phyloP scores from a whole-genome alignment of 169 alveolate genomes.

The Cryptosporidium parvum region DNA sequence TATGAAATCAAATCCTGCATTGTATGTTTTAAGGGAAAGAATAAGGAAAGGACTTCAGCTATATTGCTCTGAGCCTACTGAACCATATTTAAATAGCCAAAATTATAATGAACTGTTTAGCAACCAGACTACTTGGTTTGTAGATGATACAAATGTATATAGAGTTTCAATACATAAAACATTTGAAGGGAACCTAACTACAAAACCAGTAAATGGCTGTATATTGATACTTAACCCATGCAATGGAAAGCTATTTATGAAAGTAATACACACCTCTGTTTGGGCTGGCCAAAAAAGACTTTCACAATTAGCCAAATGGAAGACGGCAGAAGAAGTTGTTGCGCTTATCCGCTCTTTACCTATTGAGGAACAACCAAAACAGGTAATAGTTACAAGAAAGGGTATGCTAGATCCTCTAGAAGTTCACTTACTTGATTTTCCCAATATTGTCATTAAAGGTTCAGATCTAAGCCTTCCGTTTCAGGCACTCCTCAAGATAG shows the following conservation, averaged over 20 bases:
- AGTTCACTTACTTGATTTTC: constrained; percentile 99
- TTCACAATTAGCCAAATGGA: constrained; percentile 99
- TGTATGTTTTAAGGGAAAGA: constrained; percentile 99
- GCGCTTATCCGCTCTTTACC: constrained; percentile 99
- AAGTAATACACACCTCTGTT: constrained; percentile 99
- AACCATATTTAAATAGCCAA: constrained; percentile 98
- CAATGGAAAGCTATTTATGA: constrained; percentile 98
- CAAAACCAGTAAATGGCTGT: constrained; percentile 99
- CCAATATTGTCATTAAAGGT: constrained; percentile 99
- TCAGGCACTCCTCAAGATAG: constrained; percentile 97
- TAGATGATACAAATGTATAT: constrained; percentile 99
- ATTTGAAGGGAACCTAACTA: constrained; percentile 99
- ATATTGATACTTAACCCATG: constrained; percentile 99
- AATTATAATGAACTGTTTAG: constrained; percentile 99
- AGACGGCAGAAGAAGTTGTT: constrained; percentile 99
- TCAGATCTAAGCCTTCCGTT: constrained; percentile 98
- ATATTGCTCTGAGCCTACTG: constrained; percentile 99
- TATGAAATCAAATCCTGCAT: constrained; percentile 99
- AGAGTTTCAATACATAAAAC: constrained; percentile 99
- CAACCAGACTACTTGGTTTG: constrained; percentile 99
- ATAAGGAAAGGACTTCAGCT: constrained; percentile 99
- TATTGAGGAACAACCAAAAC: constrained; percentile 99
- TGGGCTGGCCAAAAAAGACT: constrained; percentile 99
- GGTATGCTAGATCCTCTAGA: constrained; percentile 99
- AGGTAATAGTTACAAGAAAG: constrained; percentile 99